Percentiles rank a stretch among this genome's conserved stretches.
These are phyloP conservation scores for Globisporangium orthogonon DNA, from an alignment of 352 stramenopile genomes.

Conservation along the genomic window DNA sequence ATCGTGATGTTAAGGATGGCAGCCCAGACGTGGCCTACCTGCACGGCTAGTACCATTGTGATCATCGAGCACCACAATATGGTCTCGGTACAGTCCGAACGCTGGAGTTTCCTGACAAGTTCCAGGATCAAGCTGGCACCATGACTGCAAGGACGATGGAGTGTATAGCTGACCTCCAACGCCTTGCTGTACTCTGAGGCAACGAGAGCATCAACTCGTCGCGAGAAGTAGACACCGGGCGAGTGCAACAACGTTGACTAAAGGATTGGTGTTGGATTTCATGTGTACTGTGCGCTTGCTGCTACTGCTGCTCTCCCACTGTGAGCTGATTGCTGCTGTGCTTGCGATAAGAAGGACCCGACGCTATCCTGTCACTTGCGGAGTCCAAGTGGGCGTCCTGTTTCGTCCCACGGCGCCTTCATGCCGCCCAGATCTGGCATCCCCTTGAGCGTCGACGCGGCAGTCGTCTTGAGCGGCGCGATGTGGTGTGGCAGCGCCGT, in stretches of 20 bases:
- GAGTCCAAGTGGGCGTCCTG: constrained; percentile 56
- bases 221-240: too few species aligned
- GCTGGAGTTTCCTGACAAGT: too few species aligned
- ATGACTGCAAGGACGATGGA: too few species aligned
- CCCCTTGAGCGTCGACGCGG: constrained; percentile 40
- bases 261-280: neutral
- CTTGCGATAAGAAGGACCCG: neutral
- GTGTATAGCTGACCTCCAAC: too few species aligned
- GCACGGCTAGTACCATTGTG: constrained; percentile 19
- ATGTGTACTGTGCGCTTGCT: neutral
- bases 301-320: neutral
- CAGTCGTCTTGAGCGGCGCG: constrained; percentile 56
- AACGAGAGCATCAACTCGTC: too few species aligned
- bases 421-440: constrained; percentile 57
- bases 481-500: constrained; percentile 77
- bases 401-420: constrained; percentile 78
- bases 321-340: neutral
- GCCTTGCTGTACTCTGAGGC: too few species aligned
- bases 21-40: constrained; percentile 50
- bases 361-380: constrained; percentile 29
- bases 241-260: too few species aligned
- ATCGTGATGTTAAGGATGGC: constrained; percentile 56
- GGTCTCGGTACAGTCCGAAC: too few species aligned
- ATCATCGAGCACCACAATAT: too few species aligned
- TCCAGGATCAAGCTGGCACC: too few species aligned